Conservation (phyloP, 441 rosid genomes). For the Breynia disticha region DNA sequence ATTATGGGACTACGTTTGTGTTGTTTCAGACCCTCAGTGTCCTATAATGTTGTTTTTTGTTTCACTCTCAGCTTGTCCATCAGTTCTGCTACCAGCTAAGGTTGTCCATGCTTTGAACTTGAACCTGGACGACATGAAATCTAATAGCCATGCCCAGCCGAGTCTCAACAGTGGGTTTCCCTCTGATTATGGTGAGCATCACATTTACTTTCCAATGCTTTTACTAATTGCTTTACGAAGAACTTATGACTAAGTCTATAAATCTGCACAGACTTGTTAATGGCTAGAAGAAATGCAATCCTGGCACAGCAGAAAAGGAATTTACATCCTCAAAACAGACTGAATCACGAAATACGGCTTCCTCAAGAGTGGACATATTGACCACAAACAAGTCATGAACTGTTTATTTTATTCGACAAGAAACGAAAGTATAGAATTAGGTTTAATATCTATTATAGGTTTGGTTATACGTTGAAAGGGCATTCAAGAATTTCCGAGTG, state of each 20-base stretch:
- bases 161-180: constrained; percentile 16
- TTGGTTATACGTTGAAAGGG: constrained; percentile 3
- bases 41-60: too few relatives aligned
- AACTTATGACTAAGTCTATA: neutral
- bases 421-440: constrained; percentile 4
- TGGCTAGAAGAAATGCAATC: constrained; percentile 35
- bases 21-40: too few relatives aligned
- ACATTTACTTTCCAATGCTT: neutral
- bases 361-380: constrained; percentile 70
- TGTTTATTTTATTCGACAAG: neutral
- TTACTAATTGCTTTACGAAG: neutral
- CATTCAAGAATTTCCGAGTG: constrained; percentile 10
- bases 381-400: neutral
- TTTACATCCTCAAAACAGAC: constrained; percentile 17
- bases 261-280: constrained; percentile 25
- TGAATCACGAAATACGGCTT: constrained; percentile 32
- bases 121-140: constrained; percentile 21
- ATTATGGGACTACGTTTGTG: neutral
- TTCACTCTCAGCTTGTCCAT: constrained; percentile 28
- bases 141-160: constrained; percentile 21
- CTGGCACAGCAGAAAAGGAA: constrained; percentile 29
- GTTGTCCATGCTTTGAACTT: constrained; percentile 44
- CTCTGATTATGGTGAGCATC: constrained; percentile 37
- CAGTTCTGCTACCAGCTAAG: constrained; percentile 34
- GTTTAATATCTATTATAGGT: constrained; percentile 2